Evolutionary conservation across 2,329 filamentous ascomycete genomes (phyloP), one percentile per base, ranked within the genome.

Genomic region (Fusarium phyllophilum): DNA sequence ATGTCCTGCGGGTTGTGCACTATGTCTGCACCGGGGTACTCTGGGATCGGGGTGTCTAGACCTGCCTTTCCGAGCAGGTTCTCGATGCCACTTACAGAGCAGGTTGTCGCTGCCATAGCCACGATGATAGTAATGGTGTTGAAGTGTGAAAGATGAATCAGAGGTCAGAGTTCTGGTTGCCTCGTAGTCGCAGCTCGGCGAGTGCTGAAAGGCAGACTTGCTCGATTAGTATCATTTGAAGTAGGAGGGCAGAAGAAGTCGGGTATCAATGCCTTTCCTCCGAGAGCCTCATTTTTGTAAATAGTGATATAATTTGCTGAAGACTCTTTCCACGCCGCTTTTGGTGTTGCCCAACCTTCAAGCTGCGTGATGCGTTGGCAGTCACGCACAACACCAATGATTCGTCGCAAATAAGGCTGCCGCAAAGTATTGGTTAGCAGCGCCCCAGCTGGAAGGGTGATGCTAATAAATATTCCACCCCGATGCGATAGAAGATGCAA

Each of bases 1-100:
- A 79, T 76, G 42, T 79, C 77, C 39, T 79, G 77, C 0, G 76
- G 77, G 0, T 79, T 79, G 10, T 74, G 70, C 36, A 79, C 70
- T 3, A 79, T 66, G 8, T 79, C 67, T 13, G 76, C 66, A 2
- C 39, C 74, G 0, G 77, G 77, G 29, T 46, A 79, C 0, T 76
- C 68, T 2, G 77, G 77, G 1, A 79, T 29, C 2, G 77, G 77
- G 0, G 74, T 77, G 14, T 77, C 56, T 17, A 79, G 70, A 0
- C 77, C 77, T 54, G 26, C 77, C 12, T 54, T 72, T 0, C 77
- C 77, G 1, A 79, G 75, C 5, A 79, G 62, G 6, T 15, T 72
- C 17, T 75, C 64, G 2, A 79, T 61, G 0, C 73, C 76, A 29
- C 63, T 69, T 9, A 78, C 39, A 2, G 75, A 76, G 34, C 77